These are phyloP conservation scores for Cercospora sp. DNA, from an alignment of 2,329 filamentous ascomycete species.

Conservation along the genomic window DNA sequence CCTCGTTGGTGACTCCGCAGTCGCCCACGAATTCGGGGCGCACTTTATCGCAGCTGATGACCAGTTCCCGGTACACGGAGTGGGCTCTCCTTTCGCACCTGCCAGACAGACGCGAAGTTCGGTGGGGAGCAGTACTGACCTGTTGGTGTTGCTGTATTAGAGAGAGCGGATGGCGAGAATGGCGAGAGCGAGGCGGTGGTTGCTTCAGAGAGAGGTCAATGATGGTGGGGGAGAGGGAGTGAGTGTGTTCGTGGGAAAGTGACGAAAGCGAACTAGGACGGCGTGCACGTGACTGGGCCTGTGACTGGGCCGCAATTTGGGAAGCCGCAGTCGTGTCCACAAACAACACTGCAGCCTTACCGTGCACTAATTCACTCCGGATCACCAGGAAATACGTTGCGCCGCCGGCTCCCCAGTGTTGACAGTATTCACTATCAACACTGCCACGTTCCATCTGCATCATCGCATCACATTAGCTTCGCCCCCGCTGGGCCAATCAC, in stretches of 20 bases:
- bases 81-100: background rate
- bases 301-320: constrained; percentile 6
- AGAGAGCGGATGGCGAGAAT: background rate
- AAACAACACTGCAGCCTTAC: background rate
- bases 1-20: constrained; percentile 3
- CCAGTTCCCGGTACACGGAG: constrained; percentile 1
- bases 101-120: background rate
- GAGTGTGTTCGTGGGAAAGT: constrained; percentile 4
- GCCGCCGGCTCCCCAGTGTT: background rate
- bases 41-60: constrained; percentile 2
- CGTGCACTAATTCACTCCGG: background rate
- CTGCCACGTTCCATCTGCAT: constrained; percentile 1
- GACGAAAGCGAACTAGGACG: constrained; percentile 7
- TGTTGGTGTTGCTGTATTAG: constrained; percentile 3
- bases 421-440: background rate
- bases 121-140: background rate
- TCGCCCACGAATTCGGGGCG: constrained; percentile 1
- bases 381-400: background rate
- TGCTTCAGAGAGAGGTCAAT: constrained; percentile 1
- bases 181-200: background rate
- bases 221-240: constrained; percentile 5
- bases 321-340: background rate
- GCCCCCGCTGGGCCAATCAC: background rate
- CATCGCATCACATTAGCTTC: constrained; percentile 2
- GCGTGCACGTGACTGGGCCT: background rate